These are phyloP conservation scores for Cornus suecica DNA, from an alignment of 148 eudicot genomes.

Conservation along the genomic window DNA sequence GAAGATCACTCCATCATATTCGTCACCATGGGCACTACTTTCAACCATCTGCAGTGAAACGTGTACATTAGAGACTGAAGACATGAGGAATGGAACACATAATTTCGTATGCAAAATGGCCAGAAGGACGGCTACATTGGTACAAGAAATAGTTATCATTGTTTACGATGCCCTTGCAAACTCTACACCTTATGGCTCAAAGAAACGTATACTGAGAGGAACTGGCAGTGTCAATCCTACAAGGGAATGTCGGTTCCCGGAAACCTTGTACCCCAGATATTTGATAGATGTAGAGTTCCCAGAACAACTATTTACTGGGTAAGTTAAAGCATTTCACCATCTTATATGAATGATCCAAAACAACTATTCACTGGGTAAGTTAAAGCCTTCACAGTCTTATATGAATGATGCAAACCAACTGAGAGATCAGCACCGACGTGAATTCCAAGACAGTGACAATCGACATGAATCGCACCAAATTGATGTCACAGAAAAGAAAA, in stretches of 20 bases:
- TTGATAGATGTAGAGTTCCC: neutral
- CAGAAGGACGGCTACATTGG: neutral
- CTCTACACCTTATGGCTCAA: neutral
- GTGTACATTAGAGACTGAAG: neutral
- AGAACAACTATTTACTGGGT: neutral
- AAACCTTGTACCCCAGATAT: neutral
- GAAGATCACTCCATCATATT: conserved; percentile 93
- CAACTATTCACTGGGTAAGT: neutral
- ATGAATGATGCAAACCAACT: neutral
- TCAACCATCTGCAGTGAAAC: conserved; percentile 70
- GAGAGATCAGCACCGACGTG: neutral
- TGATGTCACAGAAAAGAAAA: neutral
- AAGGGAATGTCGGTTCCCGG: too few relatives aligned
- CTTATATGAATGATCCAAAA: neutral
- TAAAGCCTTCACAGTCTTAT: neutral
- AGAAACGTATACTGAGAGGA: neutral
- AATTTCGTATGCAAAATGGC: neutral
- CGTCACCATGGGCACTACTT: conserved; percentile 96
- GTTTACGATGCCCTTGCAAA: neutral
- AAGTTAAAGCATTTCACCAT: neutral
- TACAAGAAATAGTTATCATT: neutral
- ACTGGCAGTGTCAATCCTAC: neutral
- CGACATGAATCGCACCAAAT: neutral
- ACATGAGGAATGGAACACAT: conserved; percentile 1
- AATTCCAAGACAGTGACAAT: neutral